phyloP scores from a whole-genome alignment of 169 alveolate genomes.

The Plasmodium coatneyi region DNA sequence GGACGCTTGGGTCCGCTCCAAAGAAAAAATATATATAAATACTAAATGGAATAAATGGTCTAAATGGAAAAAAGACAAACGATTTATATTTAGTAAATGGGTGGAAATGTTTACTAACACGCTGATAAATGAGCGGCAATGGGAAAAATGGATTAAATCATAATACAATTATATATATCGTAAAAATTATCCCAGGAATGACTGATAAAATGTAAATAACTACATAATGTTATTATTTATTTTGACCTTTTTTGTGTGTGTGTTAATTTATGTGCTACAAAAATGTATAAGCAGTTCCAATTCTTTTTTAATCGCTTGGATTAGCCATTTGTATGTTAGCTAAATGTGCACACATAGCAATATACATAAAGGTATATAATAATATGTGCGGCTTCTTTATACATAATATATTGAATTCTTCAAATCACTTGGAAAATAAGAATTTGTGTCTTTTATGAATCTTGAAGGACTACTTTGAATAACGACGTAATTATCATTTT shows the following conservation, averaged over 20 bases:
- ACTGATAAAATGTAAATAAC: background rate
- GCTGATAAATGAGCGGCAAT: background rate
- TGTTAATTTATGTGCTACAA: background rate
- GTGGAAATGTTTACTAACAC: background rate
- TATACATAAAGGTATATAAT: background rate
- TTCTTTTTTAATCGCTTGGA: background rate
- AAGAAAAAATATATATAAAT: slow-evolving; percentile 11
- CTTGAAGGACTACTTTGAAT: background rate
- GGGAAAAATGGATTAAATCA: background rate
- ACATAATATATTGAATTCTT: background rate
- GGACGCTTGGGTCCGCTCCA: slow-evolving; percentile 18
- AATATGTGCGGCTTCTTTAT: background rate
- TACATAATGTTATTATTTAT: background rate
- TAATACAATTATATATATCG: background rate
- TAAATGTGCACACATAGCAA: background rate
- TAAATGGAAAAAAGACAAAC: slow-evolving; percentile 7
- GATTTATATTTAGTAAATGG: background rate
- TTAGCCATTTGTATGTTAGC: background rate
- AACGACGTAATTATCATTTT: background rate
- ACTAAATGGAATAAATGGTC: slow-evolving; percentile 17
- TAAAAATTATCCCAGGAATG: background rate
- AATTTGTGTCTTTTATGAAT: background rate
- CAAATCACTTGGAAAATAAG: background rate
- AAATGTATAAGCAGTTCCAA: background rate
- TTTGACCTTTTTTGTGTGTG: background rate